phyloP scores from a whole-genome alignment of 352 stramenopile species.

The Phytophthora constricta region DNA sequence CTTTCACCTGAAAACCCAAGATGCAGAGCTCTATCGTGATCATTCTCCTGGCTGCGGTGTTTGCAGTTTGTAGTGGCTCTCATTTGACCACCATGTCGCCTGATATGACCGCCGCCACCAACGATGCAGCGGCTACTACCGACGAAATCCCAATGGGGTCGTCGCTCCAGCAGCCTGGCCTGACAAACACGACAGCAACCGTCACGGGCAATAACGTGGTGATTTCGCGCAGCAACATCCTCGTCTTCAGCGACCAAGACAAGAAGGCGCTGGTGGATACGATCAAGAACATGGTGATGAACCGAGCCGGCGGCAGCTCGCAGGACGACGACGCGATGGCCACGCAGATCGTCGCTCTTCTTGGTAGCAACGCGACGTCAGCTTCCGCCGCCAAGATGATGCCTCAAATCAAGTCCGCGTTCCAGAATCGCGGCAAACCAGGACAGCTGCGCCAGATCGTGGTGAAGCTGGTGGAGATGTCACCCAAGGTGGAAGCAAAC shows the following conservation, averaged over 20 bases:
- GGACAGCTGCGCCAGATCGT: constrained; percentile 15
- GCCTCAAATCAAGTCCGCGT: constrained; percentile 17
- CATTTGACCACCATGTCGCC: neutral
- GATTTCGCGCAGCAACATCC: constrained; percentile 27
- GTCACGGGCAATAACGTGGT: constrained; percentile 25
- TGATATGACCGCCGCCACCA: neutral
- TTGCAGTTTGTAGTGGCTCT: neutral
- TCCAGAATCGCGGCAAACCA: constrained; percentile 12
- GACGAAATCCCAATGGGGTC: neutral
- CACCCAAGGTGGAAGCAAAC: constrained; percentile 4
- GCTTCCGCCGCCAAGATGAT: constrained; percentile 14
- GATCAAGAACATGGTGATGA: constrained; percentile 26
- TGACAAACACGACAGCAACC: constrained; percentile 10
- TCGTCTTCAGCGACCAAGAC: constrained; percentile 19
- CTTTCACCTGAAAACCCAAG: too few species aligned
- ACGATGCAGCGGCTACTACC: neutral
- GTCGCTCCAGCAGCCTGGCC: neutral
- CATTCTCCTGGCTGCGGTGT: neutral
- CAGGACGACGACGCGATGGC: constrained; percentile 16
- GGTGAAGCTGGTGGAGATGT: constrained; percentile 26
- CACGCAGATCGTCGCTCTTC: constrained; percentile 24
- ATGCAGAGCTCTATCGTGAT: neutral
- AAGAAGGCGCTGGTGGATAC: constrained; percentile 11
- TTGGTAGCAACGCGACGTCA: constrained; percentile 5
- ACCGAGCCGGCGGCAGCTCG: neutral